phyloP scores from a whole-genome alignment of 2,329 filamentous ascomycete species.

The Simplicillium sp. region DNA sequence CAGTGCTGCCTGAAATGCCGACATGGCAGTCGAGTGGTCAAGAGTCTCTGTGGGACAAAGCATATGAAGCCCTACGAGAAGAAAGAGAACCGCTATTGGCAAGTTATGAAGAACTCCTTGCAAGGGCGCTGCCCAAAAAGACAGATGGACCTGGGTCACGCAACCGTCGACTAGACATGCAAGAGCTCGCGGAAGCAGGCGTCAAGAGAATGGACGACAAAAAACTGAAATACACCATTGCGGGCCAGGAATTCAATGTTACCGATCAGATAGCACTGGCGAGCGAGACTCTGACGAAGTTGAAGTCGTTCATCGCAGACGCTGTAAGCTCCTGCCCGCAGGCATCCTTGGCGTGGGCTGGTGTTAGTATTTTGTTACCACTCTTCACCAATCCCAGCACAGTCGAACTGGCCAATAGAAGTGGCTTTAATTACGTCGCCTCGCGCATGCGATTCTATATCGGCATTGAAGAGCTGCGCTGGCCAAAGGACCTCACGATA shows the following conservation, averaged over 20 bases:
- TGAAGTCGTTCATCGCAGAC: slow-evolving; percentile 13
- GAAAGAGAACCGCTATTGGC: neutral
- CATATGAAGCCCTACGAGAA: neutral
- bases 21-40: too few relatives aligned
- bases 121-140: too few relatives aligned
- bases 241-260: slow-evolving; percentile 10
- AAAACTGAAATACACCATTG: slow-evolving; percentile 10
- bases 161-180: too few relatives aligned
- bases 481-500: slow-evolving; percentile 1
- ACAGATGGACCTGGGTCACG: too few relatives aligned
- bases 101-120: neutral
- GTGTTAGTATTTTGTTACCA: slow-evolving; percentile 24
- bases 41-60: neutral
- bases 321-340: slow-evolving; percentile 18
- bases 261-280: slow-evolving; percentile 12
- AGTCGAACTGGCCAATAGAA: slow-evolving; percentile 17
- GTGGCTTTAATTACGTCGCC: slow-evolving; percentile 21
- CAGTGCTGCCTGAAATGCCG: too few relatives aligned
- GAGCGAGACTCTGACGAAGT: slow-evolving; percentile 9
- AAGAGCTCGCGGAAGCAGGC: slow-evolving; percentile 9
- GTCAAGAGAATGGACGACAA: slow-evolving; percentile 9
- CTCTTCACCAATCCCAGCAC: slow-evolving; percentile 19
- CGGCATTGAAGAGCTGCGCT: slow-evolving; percentile 16
- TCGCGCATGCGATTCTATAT: slow-evolving; percentile 18
- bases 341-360: slow-evolving; percentile 21